These are phyloP conservation scores for Gamsiella multidivaricata DNA, from an alignment of 192 early-diverging fungal genomes.

Conservation along the genomic window DNA sequence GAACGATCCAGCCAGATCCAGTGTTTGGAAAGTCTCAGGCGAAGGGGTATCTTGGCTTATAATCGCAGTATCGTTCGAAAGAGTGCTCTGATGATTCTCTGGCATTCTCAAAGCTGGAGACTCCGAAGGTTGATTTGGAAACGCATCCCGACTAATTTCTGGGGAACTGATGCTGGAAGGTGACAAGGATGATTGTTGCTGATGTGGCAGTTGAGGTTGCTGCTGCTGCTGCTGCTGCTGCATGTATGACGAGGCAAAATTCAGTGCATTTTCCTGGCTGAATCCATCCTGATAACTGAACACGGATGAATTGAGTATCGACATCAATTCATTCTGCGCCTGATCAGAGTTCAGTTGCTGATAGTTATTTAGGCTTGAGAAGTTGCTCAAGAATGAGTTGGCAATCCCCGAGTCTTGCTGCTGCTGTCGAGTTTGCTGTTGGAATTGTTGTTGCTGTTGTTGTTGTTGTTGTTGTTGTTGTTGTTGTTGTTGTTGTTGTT, in stretches of 20 bases:
- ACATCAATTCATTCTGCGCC: conserved; percentile 45
- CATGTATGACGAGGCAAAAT: conserved; percentile 36
- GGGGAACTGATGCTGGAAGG: not conserved
- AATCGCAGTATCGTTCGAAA: not conserved
- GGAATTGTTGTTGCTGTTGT: conserved; percentile 18
- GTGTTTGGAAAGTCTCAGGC: conserved; percentile 12
- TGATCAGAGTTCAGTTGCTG: conserved; percentile 49
- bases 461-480: conserved; percentile 24
- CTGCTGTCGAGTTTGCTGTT: conserved; percentile 11
- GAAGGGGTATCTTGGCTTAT: conserved; percentile 19
- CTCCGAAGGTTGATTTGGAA: not conserved
- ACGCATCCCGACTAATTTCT: not conserved
- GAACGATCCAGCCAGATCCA: conserved; percentile 26
- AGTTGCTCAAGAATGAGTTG: conserved; percentile 30
- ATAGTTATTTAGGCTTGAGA: conserved; percentile 40
- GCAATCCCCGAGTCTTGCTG: not conserved
- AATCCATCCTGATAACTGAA: conserved; percentile 42
- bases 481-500: conserved; percentile 28
- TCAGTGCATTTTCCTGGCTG: conserved; percentile 36
- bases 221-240: conserved; percentile 42
- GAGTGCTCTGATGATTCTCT: not conserved
- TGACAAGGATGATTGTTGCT: not conserved
- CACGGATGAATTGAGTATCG: conserved; percentile 39
- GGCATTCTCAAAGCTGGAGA: not conserved
- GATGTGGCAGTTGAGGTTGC: conserved; percentile 27